Evolutionary conservation across 179 eudicot genomes (phyloP), one percentile per base, ranked within the genome.

Genomic region (Monotropa hypopitys): DNA sequence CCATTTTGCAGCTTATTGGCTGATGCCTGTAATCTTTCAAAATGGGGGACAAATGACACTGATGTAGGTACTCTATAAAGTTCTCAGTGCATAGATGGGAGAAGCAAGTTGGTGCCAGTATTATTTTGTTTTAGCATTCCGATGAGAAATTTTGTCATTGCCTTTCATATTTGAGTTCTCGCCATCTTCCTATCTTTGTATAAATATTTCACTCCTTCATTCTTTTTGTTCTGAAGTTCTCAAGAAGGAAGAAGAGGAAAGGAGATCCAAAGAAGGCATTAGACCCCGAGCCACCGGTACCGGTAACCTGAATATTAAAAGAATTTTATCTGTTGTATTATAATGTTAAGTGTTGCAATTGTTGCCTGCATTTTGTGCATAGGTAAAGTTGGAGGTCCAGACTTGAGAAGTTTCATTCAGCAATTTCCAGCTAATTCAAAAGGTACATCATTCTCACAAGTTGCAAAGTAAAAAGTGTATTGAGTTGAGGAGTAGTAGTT

Each of bases 201-300:
- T 50, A 35, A 70, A 70, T 53, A 26, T 42, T 57, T 65, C 67
- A 68, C 77, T n/a, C 35, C 57, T 46, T 70, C 33, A 54, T 69
- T 63, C 76, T 71, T 77, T 47, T 76, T 42, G 2, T 73, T 57
- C 45, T 66, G 65, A 74, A 94, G 98, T 87, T 85, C 86, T 94
- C 66, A 94, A 88, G 90, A 89, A 87, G 86, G 98, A 94, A 81
- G 97, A 94, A 80, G 96, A 90, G 80, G 94, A 92, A 88, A 90
- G 88, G 81, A 89, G 78, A 87, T 89, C 92, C 73, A 83, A 80
- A 76, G 82, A 80, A 74, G 87, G 88, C 56, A 80, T 75, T 65
- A 76, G 74, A 49, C 69, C 38, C 35, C 81, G 76, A 70, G 80
- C 73, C 68, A 62, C 83, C 56, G 85, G 77, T 72, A 72, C 81